phyloP scores from a whole-genome alignment of 176 grass and related monocot genomes.

The Oryza australiensis region DNA sequence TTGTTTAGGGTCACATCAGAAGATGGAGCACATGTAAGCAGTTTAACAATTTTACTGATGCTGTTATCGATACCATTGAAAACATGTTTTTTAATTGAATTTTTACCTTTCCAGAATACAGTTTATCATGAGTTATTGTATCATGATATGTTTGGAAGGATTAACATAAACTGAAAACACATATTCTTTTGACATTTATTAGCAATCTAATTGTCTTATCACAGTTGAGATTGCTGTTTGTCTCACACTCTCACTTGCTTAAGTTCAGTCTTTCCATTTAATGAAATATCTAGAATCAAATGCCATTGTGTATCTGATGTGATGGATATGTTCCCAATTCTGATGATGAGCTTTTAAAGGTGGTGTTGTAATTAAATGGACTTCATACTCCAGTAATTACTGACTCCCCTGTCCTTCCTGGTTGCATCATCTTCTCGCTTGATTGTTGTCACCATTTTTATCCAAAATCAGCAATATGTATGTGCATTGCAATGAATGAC shows the following conservation, averaged over 20 bases:
- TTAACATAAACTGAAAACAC: background rate
- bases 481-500: background rate
- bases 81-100: background rate
- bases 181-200: conserved; percentile 1
- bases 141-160: conserved; percentile 13
- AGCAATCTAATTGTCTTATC: conserved; percentile 25
- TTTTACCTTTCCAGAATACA: background rate
- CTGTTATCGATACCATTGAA: background rate
- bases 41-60: conserved; percentile 39
- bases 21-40: conserved; percentile 68
- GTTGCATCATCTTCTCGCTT: conserved; percentile 14
- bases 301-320: background rate
- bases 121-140: conserved; percentile 8
- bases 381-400: conserved; percentile 2
- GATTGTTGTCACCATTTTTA: background rate
- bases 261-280: conserved; percentile 7
- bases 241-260: conserved; percentile 6
- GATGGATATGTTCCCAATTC: background rate
- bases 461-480: no score
- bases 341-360: background rate
- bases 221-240: background rate
- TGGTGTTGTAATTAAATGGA: conserved; percentile 22
- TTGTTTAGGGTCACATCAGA: conserved; percentile 85
- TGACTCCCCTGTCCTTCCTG: background rate
- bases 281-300: conserved; percentile 1